These are phyloP conservation scores for Carnegiea gigantea DNA, from an alignment of 179 eudicot species.

Conservation along the genomic window DNA sequence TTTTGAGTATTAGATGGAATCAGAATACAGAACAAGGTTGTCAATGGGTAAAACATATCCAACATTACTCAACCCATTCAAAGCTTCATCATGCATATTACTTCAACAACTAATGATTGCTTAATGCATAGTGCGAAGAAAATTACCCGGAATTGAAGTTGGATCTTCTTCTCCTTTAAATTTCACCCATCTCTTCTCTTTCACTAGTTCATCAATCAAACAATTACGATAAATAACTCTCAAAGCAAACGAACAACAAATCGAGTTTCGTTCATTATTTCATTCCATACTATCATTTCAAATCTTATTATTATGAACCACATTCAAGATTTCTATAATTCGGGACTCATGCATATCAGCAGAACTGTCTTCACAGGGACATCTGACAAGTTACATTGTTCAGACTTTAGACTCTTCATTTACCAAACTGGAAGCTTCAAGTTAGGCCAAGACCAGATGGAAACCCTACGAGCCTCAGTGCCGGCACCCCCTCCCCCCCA, in stretches of 20 bases:
- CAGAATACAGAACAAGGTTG: too few species aligned
- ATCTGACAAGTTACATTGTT: neutral
- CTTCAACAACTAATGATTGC: conserved; percentile 2
- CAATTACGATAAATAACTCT: neutral
- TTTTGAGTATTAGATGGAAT: neutral
- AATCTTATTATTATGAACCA: neutral
- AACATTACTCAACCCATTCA: neutral
- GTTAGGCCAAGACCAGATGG: neutral
- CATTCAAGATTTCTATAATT: neutral
- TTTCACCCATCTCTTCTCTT: conserved; percentile 88
- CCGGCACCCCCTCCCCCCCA: too few species aligned
- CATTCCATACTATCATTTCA: neutral
- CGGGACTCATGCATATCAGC: neutral
- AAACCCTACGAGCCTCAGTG: too few species aligned
- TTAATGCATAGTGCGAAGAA: neutral
- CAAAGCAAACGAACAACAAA: neutral
- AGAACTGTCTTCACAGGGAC: neutral
- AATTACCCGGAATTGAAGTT: conserved; percentile 82
- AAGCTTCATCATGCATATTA: conserved; percentile 12
- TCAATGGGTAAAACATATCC: neutral
- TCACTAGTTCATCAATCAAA: conserved; percentile 43
- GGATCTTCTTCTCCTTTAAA: conserved; percentile 93
- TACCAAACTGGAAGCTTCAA: neutral
- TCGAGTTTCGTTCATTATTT: neutral
- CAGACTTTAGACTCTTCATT: neutral